A percentile compares a stretch with the other conserved stretches of the same genome.
These are phyloP conservation scores for Farysia itapuensis DNA, from an alignment of 1,284 basidiomycete genomes.

Conservation along the genomic window DNA sequence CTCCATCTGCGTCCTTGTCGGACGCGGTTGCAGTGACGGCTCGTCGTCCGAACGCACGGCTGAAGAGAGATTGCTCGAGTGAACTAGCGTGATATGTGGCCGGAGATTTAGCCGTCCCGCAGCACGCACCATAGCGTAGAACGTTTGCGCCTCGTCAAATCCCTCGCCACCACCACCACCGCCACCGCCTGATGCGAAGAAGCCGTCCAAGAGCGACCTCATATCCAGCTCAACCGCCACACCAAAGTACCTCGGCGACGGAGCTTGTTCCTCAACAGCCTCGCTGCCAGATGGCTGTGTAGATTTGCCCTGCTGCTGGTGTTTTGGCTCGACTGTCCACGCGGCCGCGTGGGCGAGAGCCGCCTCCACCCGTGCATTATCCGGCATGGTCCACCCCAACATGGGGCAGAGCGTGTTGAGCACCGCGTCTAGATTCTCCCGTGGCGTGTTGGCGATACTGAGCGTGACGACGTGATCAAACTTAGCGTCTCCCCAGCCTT, in stretches of 20 bases:
- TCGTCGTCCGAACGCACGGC: slow-evolving; percentile 61
- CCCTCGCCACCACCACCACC: slow-evolving; percentile 10
- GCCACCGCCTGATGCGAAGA: too few relatives aligned
- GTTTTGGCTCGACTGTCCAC: slow-evolving; percentile 14
- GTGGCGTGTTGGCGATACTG: slow-evolving; percentile 64
- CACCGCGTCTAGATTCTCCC: slow-evolving; percentile 19
- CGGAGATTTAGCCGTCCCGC: too few relatives aligned
- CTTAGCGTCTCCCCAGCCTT: slow-evolving; percentile 62
- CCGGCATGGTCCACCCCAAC: slow-evolving; percentile 16
- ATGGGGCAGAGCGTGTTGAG: slow-evolving; percentile 7
- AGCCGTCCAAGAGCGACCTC: background rate
- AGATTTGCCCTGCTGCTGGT: background rate
- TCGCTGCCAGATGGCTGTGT: background rate
- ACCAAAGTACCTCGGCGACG: background rate
- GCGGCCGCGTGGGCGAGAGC: slow-evolving; percentile 21
- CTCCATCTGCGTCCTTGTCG: too few relatives aligned
- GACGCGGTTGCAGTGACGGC: slow-evolving; percentile 65
- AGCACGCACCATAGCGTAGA: background rate
- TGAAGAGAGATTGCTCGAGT: slow-evolving; percentile 4
- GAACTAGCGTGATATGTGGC: too few relatives aligned
- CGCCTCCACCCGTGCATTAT: slow-evolving; percentile 1
- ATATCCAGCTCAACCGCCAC: background rate
- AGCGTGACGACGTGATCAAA: slow-evolving; percentile 73
- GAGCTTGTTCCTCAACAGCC: background rate
- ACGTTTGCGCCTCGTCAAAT: slow-evolving; percentile 16